phyloP scores from a whole-genome alignment of 495 filamentous ascomycete species.

The Lasiosphaeriaceae sp. region DNA sequence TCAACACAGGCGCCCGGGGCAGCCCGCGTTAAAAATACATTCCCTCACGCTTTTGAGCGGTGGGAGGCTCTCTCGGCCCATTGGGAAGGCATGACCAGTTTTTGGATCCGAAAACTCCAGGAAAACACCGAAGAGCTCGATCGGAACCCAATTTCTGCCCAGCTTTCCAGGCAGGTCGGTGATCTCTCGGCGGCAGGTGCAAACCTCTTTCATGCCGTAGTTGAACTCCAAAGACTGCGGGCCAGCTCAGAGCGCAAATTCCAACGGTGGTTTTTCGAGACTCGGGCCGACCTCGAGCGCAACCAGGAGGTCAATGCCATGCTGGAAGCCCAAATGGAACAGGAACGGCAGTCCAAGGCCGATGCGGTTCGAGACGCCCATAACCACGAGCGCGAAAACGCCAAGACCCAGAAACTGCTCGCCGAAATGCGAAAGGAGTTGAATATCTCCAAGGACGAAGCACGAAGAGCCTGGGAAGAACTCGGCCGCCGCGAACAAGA shows the following conservation, averaged over 20 bases:
- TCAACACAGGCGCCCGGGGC: constrained; percentile 24
- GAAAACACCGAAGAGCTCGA: constrained; percentile 81
- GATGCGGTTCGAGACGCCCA: constrained; percentile 61
- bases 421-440: constrained; percentile 86
- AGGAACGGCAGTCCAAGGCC: constrained; percentile 65
- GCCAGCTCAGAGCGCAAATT: constrained; percentile 96
- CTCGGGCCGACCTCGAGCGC: constrained; percentile 80
- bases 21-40: constrained; percentile 49
- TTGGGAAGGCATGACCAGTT: constrained; percentile 95
- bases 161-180: constrained; percentile 89
- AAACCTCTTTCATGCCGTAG: constrained; percentile 95
- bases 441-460: constrained; percentile 93
- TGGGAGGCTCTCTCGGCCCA: constrained; percentile 97
- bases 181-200: constrained; percentile 94
- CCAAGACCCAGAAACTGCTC: constrained; percentile 68
- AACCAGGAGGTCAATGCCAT: constrained; percentile 79
- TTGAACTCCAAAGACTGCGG: constrained; percentile 91
- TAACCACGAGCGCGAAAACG: constrained; percentile 60
- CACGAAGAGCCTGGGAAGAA: constrained; percentile 94
- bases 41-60: constrained; percentile 95
- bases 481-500: constrained; percentile 90
- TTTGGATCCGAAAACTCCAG: constrained; percentile 92
- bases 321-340: constrained; percentile 65
- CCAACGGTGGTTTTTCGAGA: constrained; percentile 98
- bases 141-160: constrained; percentile 75